Base-by-base conservation (phyloP, 164 flowering plant genomes). In the Macadamia integrifolia region DNA sequence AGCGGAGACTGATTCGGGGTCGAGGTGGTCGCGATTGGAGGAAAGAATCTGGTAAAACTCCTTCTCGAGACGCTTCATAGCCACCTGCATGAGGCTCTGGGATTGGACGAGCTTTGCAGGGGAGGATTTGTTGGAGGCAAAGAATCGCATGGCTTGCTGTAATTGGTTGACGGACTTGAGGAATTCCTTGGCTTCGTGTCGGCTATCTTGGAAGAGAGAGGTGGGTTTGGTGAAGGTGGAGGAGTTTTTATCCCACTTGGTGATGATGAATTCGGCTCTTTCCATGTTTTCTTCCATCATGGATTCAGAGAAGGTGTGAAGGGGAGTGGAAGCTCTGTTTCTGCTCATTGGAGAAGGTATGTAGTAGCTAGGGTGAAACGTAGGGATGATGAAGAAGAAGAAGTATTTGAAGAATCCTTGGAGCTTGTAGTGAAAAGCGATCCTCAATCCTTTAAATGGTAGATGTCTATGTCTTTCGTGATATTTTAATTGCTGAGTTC, bases 41-140 rank as follows among this genome's bases (percentile, higher is more conserved):
- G 85, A 80, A 3, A 91, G 61, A 58, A 89, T 82, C 43, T 64
- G 72, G 61, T 82, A 79, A 32, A 91, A 88, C 72, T 91, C 97
- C 76, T 77, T 82, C 71, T 88, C 74, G 0, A 89, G 78, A 11
- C 86, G 65, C 64, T 81, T 84, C 86, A 88, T 91, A 6, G 93
- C 93, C 4, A 69, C 62, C 28, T 81, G 83, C 87, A 89, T 87
- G 12, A 89, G 62, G 0, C 62, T 75, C 49, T 89, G 95, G 14
- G 85, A 80, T 1, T 60, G 68, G 2, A 82, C 71, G 57, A 89
- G 88, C 61, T 69, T 79, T 0, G 77, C 71, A 9, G 87, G 80
- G 56, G 61, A 44, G 9, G 82, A 62, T 17, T 70, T 9, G 8
- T 75, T 68, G 6, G 74, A n/a, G 2, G 77, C 57, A 53, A 80